Evolutionary conservation across 371 early-diverging fungal species (phyloP).

Genomic region (Apophysomyces sp.): DNA sequence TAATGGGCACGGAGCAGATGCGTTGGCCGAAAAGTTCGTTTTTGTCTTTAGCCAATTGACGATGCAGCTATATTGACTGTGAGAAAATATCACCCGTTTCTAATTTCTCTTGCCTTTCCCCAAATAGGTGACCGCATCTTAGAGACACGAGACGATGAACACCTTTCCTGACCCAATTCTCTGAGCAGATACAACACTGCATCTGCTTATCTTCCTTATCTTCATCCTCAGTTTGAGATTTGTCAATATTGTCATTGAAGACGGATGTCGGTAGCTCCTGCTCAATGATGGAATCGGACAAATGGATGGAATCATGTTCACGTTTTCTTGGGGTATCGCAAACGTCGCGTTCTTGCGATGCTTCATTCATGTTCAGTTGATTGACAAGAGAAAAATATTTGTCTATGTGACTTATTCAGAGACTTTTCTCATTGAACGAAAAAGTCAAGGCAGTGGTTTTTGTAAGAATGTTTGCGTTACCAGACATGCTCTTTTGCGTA

Average conservation of each 20-base stretch:
- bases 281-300: background rate
- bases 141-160: constrained; percentile 5
- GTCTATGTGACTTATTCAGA: background rate
- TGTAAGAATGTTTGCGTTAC: too few relatives aligned
- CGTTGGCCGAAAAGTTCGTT: background rate
- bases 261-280: background rate
- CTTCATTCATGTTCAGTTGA: background rate
- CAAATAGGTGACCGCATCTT: constrained; percentile 8
- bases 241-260: background rate
- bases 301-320: background rate
- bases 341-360: background rate
- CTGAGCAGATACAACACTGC: constrained; percentile 6
- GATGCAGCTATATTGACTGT: background rate
- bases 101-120: background rate
- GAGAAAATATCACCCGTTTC: background rate
- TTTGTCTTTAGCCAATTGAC: background rate
- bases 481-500: too few relatives aligned
- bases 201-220: background rate
- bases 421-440: too few relatives aligned
- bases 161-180: constrained; percentile 3
- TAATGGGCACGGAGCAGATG: background rate
- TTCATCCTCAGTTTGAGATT: too few relatives aligned
- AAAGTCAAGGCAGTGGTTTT: too few relatives aligned
- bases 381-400: background rate
- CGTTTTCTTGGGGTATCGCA: background rate